Evolutionary conservation across 257 asterid genomes (phyloP), one percentile per base, ranked within the genome.

Genomic region (Penstemon newberryi): DNA sequence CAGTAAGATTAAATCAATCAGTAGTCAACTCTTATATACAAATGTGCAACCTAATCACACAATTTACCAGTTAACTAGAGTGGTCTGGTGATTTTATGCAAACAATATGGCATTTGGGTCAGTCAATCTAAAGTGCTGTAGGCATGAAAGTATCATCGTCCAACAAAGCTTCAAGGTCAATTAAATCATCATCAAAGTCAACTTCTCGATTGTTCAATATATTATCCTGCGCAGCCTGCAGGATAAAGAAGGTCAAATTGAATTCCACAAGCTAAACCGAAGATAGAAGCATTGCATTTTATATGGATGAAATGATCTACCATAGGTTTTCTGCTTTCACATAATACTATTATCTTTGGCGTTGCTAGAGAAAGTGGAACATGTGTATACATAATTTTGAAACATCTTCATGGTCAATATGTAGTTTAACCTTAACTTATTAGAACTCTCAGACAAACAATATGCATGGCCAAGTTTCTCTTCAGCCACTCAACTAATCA

Each of bases 101-200:
- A 49, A 10, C 33, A 25, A 25, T 25, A 25, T 25, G 33, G 33
- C 33, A 25, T 25, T 25, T 25, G 33, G 33, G 33, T 25, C 33
- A 25, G 33, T 25, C 33, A 25, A 3, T 49, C 54, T 49, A 49
- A 49, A 49, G 54, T 49, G 54, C 54, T 61, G 77, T 59, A 42
- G 81, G 62, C 90, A 84, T 82, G 72, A 78, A 76, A 55, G 83
- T 79, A 38, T 90, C 97, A 45, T 90, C 96, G 6, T 80, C 89
- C 80, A 90, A 77, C 62, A 92, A 70, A 50, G 88, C 87, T 74
- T 82, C 91, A 65, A 92, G 78, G 73, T 88, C 91, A 4, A 92
- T 77, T 53, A 92, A 61, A 62, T 92, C 96, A 33, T 85, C 87
- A 18, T 82, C 87, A 58, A 83, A 79, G 78, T 86, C 92, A 40